Conservation (phyloP, 139 green algal species). For the Edaphochlamys debaryana region DNA sequence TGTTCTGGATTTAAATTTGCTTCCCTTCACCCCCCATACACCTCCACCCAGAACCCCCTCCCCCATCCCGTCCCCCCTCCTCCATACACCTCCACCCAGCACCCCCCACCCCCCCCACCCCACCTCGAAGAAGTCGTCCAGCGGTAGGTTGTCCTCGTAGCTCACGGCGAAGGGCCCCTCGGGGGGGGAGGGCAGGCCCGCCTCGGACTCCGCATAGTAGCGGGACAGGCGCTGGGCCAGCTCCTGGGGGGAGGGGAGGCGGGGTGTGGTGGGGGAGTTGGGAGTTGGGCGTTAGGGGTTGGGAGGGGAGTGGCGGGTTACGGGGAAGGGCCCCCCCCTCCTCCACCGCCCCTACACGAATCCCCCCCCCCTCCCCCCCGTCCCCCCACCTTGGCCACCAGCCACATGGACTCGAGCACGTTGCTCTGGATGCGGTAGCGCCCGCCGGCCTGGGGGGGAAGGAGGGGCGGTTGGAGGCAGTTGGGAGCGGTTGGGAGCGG, state of each 20-base stretch:
- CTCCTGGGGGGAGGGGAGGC: constrained; percentile 49
- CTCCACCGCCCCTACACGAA: neutral
- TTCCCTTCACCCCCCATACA: no score
- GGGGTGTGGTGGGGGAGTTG: neutral
- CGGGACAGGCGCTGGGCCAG: constrained; percentile 51
- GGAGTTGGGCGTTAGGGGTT: neutral
- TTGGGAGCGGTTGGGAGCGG: no score
- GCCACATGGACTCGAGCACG: constrained; percentile 70
- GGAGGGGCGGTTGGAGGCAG: no score
- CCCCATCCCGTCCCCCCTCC: no score
- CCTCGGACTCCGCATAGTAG: constrained; percentile 60
- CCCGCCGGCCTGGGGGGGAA: no score
- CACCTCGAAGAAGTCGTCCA: constrained; percentile 66
- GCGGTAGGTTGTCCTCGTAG: constrained; percentile 67
- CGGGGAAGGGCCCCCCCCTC: neutral
- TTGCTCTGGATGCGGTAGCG: constrained; percentile 73
- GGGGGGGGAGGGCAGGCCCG: constrained; percentile 4
- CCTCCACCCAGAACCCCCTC: no score
- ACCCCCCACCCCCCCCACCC: no score
- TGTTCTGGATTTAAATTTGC: no score
- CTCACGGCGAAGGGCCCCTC: constrained; percentile 53
- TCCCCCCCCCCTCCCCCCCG: neutral
- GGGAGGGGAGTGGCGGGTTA: neutral
- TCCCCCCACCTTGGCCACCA: constrained; percentile 46
- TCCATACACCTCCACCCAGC: no score